A percentile compares a stretch with the other conserved stretches of the same genome.
phyloP scores from a whole-genome alignment of 1,139 yeast genomes.

The Candida neerlandica region DNA sequence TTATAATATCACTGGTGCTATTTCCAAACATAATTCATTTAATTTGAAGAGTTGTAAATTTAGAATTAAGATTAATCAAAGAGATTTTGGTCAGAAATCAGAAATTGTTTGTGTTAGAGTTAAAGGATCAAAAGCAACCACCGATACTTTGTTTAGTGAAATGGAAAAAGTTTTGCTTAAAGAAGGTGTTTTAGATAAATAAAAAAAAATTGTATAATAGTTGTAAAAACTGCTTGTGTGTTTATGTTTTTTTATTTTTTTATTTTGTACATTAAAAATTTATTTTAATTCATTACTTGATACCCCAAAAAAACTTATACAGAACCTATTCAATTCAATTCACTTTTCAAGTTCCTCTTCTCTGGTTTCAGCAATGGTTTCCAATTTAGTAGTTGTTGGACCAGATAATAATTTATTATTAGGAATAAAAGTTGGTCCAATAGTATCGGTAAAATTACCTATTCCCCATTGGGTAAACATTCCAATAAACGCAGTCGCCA shows the following conservation, averaged over 20 bases:
- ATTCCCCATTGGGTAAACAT: slow-evolving; percentile 68
- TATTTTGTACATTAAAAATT: not conserved
- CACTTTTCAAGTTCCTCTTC: slow-evolving; percentile 7
- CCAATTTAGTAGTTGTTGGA: slow-evolving; percentile 3
- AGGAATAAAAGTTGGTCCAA: slow-evolving; percentile 49
- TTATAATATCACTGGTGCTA: slow-evolving; percentile 56
- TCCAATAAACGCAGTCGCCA: slow-evolving; percentile 60
- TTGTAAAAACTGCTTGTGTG: too few species aligned
- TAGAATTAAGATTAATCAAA: slow-evolving; percentile 51
- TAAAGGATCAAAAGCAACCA: slow-evolving; percentile 46
- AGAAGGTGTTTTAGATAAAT: slow-evolving; percentile 46
- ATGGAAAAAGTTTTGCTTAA: slow-evolving; percentile 49
- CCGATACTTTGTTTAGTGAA: slow-evolving; percentile 48
- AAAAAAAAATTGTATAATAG: slow-evolving; percentile 9
- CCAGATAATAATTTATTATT: slow-evolving; percentile 4
- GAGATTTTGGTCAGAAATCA: slow-evolving; percentile 46
- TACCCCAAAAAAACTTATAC: not conserved
- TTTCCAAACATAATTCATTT: slow-evolving; percentile 62
- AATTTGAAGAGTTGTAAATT: slow-evolving; percentile 68
- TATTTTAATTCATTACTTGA: not conserved
- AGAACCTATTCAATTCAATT: not conserved
- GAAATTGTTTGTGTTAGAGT: slow-evolving; percentile 50
- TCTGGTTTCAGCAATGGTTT: slow-evolving; percentile 8
- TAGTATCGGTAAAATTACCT: slow-evolving; percentile 54
- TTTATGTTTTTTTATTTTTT: not conserved